These are phyloP conservation scores for Colletotrichum siamense DNA, from an alignment of 2,329 filamentous ascomycete genomes.

Conservation along the genomic window DNA sequence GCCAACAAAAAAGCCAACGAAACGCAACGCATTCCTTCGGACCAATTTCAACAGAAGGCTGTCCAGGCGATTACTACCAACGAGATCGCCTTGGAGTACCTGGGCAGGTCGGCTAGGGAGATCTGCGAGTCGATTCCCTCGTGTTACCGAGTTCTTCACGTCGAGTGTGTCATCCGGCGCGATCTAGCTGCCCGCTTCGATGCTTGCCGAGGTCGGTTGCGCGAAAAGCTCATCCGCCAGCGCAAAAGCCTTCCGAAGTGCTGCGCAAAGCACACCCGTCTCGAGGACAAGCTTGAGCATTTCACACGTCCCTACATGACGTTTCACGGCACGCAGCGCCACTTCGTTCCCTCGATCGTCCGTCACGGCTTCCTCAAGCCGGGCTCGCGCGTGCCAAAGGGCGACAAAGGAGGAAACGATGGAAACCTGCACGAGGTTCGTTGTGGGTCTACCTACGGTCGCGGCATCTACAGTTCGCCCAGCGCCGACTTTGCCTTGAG, in stretches of 20 bases:
- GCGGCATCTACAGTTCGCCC: constrained; percentile 50
- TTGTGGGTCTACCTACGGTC: constrained; percentile 44
- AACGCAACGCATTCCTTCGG: constrained; percentile 12
- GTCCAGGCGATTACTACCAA: constrained; percentile 16
- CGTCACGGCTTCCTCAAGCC: constrained; percentile 48
- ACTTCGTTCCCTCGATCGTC: constrained; percentile 45
- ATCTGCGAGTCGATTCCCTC: constrained; percentile 35
- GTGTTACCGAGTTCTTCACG: constrained; percentile 39
- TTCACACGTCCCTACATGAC: constrained; percentile 40
- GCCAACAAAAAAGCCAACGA: neutral
- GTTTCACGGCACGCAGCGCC: constrained; percentile 44
- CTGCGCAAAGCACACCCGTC: constrained; percentile 9
- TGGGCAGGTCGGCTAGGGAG: constrained; percentile 35
- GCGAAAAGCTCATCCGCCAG: constrained; percentile 24
- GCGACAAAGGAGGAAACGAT: neutral
- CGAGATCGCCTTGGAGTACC: constrained; percentile 33
- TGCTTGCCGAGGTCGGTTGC: constrained; percentile 29
- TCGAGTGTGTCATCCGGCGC: constrained; percentile 41
- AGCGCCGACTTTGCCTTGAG: constrained; percentile 40
- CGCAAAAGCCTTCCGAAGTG: neutral
- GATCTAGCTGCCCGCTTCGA: constrained; percentile 36
- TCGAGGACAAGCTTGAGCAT: constrained; percentile 39
- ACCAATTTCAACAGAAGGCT: neutral
- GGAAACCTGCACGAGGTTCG: constrained; percentile 27
- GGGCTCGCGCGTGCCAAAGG: constrained; percentile 24